These are phyloP conservation scores for Eruca vesicaria DNA, from an alignment of 441 rosid genomes.

Conservation along the genomic window DNA sequence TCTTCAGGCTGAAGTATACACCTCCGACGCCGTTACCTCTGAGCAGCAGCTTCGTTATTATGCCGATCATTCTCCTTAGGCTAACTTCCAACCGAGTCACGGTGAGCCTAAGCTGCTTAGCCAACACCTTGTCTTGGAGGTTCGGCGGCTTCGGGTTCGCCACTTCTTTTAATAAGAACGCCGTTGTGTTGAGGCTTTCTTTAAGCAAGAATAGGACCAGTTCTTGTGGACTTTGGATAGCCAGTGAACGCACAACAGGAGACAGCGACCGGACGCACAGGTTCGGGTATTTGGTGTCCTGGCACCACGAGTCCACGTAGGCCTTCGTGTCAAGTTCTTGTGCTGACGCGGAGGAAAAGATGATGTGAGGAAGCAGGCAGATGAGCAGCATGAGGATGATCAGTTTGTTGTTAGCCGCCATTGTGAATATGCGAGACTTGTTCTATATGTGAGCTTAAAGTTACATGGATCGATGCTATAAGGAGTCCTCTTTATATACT, in stretches of 20 bases:
- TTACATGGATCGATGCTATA: background rate
- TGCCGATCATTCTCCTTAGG: no score
- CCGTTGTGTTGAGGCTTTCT: constrained; percentile 54
- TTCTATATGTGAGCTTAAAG: background rate
- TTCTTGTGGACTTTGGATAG: constrained; percentile 44
- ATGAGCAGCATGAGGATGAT: constrained; percentile 2
- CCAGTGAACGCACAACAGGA: constrained; percentile 36
- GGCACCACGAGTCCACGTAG: constrained; percentile 52
- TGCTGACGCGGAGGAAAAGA: constrained; percentile 13
- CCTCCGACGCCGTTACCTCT: no score
- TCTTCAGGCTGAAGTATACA: constrained; percentile 65
- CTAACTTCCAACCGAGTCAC: constrained; percentile 40
- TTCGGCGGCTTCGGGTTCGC: constrained; percentile 37
- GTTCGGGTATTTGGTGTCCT: constrained; percentile 47
- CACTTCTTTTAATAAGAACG: constrained; percentile 49
- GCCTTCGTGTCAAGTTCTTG: constrained; percentile 16
- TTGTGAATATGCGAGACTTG: background rate
- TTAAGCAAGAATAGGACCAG: constrained; percentile 58
- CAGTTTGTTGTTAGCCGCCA: constrained; percentile 21
- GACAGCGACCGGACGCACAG: constrained; percentile 56
- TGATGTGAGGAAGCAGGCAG: constrained; percentile 16
- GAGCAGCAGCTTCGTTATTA: no score
- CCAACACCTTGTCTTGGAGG: no score
- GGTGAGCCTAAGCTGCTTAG: constrained; percentile 43
- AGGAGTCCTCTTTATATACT: background rate